Base-by-base conservation (phyloP, 257 asterid genomes). In the Scutellaria galericulata region DNA sequence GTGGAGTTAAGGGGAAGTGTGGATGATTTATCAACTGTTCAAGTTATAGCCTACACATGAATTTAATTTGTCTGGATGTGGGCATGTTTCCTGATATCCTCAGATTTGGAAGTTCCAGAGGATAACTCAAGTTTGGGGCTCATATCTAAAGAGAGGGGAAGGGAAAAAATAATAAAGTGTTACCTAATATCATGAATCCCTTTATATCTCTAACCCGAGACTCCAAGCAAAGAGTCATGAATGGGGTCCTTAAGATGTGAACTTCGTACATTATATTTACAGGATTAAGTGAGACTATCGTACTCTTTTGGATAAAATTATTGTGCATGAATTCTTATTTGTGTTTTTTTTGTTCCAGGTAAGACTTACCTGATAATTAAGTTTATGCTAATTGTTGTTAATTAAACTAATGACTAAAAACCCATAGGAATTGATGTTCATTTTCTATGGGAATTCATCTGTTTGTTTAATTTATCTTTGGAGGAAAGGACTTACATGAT, bases 211-310 rank as follows among this genome's bases (percentile, higher is more conserved):
- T 44, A 57, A 63, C 54, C n/a, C 1, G 39, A 67, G 54, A 42
- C 66, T 12, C 47, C 64, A 42, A 51, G 64, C 64, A 27, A 42
- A 51, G n/a, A 12, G 57, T 53, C 66, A 53, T 71, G 70, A 56
- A 53, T 37, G 35, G 46, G 7, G 72, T 68, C 70, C 52, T 40
- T 69, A 55, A 42, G 66, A 35, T 65, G 57, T 51, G 42, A 67
- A 37, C 37, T 48, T 6, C 9, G 12, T 14, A 37, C 40, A 7
- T 22, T 68, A 7, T 61, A 56, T 46, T 46, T 60, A 45, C 31
- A 45, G 67, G 35, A 56, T 50, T 46, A 15, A 20, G 31, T 64
- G 73, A 63, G 40, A 52, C 53, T 41, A 35, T 20, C 6, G 6
- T 10, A 12, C 54, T 53, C 53, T 39, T 40, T 13, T 54, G 45